Percentiles rank a stretch among this genome's conserved stretches.
Conservation (phyloP, 2,329 filamentous ascomycete genomes). For the Phymatotrichopsis omnivora region DNA sequence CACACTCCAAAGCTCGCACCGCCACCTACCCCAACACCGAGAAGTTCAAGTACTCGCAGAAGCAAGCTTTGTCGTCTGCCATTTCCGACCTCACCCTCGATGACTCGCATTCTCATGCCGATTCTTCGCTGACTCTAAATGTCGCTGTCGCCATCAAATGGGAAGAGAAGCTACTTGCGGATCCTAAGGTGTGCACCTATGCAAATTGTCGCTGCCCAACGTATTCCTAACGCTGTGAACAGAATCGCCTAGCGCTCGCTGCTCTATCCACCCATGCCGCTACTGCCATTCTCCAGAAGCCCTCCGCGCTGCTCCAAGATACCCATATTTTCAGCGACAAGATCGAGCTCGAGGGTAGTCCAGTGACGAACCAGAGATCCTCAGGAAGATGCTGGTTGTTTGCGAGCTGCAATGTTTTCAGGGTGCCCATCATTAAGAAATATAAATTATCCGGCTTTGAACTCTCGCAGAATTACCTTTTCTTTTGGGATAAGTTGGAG, state of each 20-base stretch:
- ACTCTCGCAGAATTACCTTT: slow-evolving; percentile 78
- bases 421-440: slow-evolving; percentile 76
- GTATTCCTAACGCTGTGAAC: not conserved
- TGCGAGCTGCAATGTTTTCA: slow-evolving; percentile 82
- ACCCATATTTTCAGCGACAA: slow-evolving; percentile 74
- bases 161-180: slow-evolving; percentile 28
- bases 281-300: slow-evolving; percentile 27
- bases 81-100: slow-evolving; percentile 21
- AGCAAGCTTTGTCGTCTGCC: slow-evolving; percentile 5
- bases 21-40: slow-evolving; percentile 16
- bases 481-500: slow-evolving; percentile 91
- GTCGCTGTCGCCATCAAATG: slow-evolving; percentile 26
- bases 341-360: slow-evolving; percentile 70
- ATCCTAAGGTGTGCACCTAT: slow-evolving; percentile 26
- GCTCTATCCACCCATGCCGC: slow-evolving; percentile 30
- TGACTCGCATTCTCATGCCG: slow-evolving; percentile 12
- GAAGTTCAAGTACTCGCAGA: slow-evolving; percentile 10
- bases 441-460: slow-evolving; percentile 70
- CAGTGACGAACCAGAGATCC: slow-evolving; percentile 73
- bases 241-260: slow-evolving; percentile 31
- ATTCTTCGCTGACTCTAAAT: slow-evolving; percentile 15
- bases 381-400: slow-evolving; percentile 89
- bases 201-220: slow-evolving; percentile 2
- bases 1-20: slow-evolving; percentile 17
- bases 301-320: slow-evolving; percentile 49